Evolutionary conservation across 1,284 basidiomycete genomes (phyloP), one percentile per base, ranked within the genome.

Genomic region (Coriolopsis trogii): DNA sequence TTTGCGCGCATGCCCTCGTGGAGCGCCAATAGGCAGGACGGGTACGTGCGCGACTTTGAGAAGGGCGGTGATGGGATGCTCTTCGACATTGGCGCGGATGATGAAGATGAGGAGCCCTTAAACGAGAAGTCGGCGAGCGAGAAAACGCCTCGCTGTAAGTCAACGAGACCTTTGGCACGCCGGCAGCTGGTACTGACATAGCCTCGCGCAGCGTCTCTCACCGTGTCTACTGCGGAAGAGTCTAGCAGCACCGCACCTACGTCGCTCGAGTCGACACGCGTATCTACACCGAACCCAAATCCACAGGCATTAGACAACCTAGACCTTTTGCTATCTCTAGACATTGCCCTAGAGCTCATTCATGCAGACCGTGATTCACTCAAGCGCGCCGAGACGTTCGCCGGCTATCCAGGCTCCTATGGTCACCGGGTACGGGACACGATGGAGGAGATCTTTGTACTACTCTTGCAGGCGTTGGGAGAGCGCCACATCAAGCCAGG

Each of bases 311-410:
- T 81, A 54, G 81, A 85, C 59, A 80, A 85, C 46, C 79, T 98
- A 9, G 93, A 98, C 59, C 78, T 96, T 3, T 76, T 98, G 1
- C 84, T 99, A 3, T 97, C 93, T 1, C 81, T 99, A 4, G 95
- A 98, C 64, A 84, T 89, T 2, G 93, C 94, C 0, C 77, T 99
- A 0, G 90, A 96, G 64, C 80, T 98, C 25, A 96, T 99, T 51
- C 94, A 98, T 59, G 87, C 91, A 0, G 87, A 94, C 62, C 87
- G 95, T 44, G 94, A 98, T 55, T 83, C 88, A 0, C 78, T 97
- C 41, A 98, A 98, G 70, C 84, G 96, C 8, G 86, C 93, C 3
- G 94, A 98, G 68, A 94, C 89, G 2, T 99, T 97, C 68, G 76
- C 80, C 0, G 81, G 81, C 6, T 98, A 96, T 65, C 93, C 93